A percentile compares a stretch with the other conserved stretches of the same genome.
Evolutionary conservation across 345 rosid species (phyloP).

Genomic region (Geranium brycei): DNA sequence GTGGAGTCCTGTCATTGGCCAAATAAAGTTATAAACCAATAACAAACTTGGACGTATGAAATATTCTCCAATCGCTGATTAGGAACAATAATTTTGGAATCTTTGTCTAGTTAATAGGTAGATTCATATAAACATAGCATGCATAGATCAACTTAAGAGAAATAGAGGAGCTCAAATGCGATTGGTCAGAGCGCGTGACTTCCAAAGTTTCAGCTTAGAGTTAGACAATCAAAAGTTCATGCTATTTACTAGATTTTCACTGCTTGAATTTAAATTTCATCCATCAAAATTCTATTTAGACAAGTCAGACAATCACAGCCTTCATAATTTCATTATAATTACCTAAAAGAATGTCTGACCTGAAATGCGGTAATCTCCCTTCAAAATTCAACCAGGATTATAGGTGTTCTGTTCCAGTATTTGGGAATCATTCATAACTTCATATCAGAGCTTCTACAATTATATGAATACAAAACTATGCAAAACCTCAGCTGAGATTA

Average conservation of each 20-base stretch:
- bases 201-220: not conserved
- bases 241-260: not conserved
- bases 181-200: not conserved
- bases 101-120: not conserved
- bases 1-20: constrained; percentile 17
- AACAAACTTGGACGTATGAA: not conserved
- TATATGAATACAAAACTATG: not conserved
- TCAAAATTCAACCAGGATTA: not conserved
- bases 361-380: not conserved
- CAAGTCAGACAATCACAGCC: not conserved
- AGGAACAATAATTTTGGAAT: not conserved
- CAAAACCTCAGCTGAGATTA: not conserved
- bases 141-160: not conserved
- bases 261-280: not conserved
- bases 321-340: not conserved
- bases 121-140: too few species aligned
- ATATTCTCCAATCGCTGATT: not conserved
- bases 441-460: too few species aligned
- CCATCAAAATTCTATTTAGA: not conserved
- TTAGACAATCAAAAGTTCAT: not conserved
- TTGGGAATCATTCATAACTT: not conserved
- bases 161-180: not conserved
- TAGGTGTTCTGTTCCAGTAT: not conserved
- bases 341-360: not conserved
- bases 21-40: not conserved